Conservation (phyloP, 495 filamentous ascomycete genomes). For the Saxophila tyrrhenica region DNA sequence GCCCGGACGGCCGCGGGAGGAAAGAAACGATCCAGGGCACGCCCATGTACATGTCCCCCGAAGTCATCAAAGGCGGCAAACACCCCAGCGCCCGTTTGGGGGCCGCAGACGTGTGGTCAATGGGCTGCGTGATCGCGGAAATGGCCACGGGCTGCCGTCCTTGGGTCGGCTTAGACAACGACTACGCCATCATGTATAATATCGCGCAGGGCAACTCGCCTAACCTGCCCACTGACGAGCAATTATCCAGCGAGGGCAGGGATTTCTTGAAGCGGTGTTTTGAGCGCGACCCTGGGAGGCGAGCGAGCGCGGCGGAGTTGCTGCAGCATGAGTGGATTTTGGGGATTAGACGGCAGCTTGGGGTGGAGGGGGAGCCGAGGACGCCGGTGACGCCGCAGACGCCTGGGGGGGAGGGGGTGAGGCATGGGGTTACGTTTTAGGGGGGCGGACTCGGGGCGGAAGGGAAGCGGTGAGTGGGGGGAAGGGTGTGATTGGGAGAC, state of each 20-base stretch:
- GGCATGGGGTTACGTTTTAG: neutral
- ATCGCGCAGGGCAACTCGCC: conserved; percentile 94
- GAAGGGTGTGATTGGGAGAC: too few species aligned
- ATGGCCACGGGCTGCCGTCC: conserved; percentile 94
- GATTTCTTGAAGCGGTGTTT: conserved; percentile 87
- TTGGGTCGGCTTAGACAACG: conserved; percentile 96
- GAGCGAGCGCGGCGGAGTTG: conserved; percentile 76
- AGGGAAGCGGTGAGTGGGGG: too few species aligned
- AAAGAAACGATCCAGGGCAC: conserved; percentile 91
- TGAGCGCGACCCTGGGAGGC: conserved; percentile 64
- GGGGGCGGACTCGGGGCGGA: too few species aligned
- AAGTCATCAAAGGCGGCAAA: conserved; percentile 72
- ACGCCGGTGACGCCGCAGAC: conserved; percentile 37
- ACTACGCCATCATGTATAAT: conserved; percentile 99
- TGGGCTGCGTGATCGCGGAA: conserved; percentile 93
- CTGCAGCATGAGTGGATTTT: conserved; percentile 96
- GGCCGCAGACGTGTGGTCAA: conserved; percentile 93
- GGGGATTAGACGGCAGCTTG: conserved; percentile 48
- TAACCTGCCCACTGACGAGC: conserved; percentile 66
- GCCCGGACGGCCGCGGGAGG: conserved; percentile 35
- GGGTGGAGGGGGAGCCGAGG: conserved; percentile 42
- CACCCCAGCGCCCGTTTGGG: conserved; percentile 61
- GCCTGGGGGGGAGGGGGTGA: neutral
- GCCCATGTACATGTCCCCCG: conserved; percentile 99
- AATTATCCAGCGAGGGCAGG: conserved; percentile 71